Base-by-base conservation (phyloP, 176 grass and related monocot species). In the Calamus simplicifolius region DNA sequence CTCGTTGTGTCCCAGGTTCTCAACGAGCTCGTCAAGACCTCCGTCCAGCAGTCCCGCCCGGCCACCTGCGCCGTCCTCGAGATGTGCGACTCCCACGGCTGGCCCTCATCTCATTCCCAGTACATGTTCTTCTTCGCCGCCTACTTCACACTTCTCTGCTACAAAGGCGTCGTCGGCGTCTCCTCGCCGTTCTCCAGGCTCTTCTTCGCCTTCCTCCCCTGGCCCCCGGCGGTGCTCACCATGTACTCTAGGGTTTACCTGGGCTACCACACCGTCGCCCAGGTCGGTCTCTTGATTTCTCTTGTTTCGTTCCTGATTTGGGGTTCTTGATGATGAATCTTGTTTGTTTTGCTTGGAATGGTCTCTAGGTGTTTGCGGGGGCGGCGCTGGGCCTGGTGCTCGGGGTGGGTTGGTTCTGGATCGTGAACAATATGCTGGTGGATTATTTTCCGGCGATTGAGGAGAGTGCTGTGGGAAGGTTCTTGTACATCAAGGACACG, bases 61-160 rank as follows among this genome's bases (percentile, higher is more conserved):
- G 78, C 70, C 0, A 92, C 80, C 17, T 98, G 93, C 74, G 81
- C 74, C 57, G 59, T 79, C 38, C 81, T 98, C 29, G 87, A 98
- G 79, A 77, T 77, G 5, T 98, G 93, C 63, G 93, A 92, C 52
- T 98, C 93, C 66, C 87, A 88, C 55, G 93, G 93, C 0, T 98
- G 87, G 93, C 93, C 93, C 5, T 98, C 93, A 21, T 88, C 84
- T 52, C 93, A 98, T 71, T 77, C 93, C 29, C 93, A 98, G 81
- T 98, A 92, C 73, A 85, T 57, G 73, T 92, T 98, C 79, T 98
- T 98, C 88, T 98, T 98, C 55, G 84, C 93, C 53, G 78, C 84
- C 61, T 98, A 92, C 54, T 76, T 92, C 31, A 82, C 93, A 31
- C 74, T 98, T 28, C 81, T 98, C 31, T 62, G 73, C 38, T 63